These are phyloP conservation scores for Lactarius trivialis DNA, from an alignment of 768 basidiomycete species.

Conservation along the genomic window DNA sequence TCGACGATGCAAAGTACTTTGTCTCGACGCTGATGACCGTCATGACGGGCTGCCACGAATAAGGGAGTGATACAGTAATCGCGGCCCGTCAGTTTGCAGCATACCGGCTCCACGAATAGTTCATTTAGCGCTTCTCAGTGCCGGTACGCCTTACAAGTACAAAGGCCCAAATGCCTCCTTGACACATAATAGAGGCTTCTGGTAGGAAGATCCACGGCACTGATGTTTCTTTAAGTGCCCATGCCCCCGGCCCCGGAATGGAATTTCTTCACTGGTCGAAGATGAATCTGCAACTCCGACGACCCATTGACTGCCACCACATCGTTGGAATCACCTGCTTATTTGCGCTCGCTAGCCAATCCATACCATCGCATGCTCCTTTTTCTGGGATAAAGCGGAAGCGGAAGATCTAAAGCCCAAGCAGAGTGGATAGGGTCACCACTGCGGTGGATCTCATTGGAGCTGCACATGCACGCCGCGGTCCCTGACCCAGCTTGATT, in stretches of 20 bases:
- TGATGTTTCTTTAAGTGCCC: neutral
- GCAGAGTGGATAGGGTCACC: neutral
- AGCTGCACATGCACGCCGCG: neutral
- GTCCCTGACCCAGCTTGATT: neutral
- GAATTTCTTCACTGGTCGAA: neutral
- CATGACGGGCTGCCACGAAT: neutral
- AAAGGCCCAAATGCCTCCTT: neutral
- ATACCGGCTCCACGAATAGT: neutral
- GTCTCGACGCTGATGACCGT: conserved; percentile 39
- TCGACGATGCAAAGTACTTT: conserved; percentile 43
- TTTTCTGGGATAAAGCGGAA: neutral
- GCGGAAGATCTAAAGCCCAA: neutral
- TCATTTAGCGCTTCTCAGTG: neutral
- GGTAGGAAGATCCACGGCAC: neutral
- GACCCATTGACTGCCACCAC: neutral
- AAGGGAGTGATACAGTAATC: neutral
- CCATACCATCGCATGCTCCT: neutral
- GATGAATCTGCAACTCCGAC: neutral
- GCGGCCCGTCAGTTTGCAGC: conserved; percentile 9
- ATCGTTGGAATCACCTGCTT: neutral
- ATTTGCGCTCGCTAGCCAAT: neutral
- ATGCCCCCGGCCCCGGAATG: neutral
- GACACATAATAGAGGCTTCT: conserved; percentile 1
- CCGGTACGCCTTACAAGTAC: neutral
- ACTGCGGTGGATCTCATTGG: neutral